Evolutionary conservation across 306 rosid species (phyloP).

Genomic region (Prunus armeniaca): DNA sequence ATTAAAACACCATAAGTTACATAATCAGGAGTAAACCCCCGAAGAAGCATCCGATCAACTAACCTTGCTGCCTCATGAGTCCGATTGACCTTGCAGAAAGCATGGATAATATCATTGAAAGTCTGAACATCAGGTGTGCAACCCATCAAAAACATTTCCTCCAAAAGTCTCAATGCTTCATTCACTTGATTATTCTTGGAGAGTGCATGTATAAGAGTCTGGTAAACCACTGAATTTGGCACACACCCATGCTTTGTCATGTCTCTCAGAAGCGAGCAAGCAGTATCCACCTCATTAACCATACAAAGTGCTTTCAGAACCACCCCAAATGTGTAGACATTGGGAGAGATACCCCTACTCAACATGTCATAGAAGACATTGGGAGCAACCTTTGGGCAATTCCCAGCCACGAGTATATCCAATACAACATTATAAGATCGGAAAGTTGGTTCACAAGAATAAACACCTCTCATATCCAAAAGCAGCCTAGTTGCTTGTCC

Average conservation of each 20-base stretch:
- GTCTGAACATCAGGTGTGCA: conserved; percentile 92
- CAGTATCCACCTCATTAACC: conserved; percentile 78
- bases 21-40: conserved; percentile 63
- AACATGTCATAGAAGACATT: conserved; percentile 91
- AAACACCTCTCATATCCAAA: conserved; percentile 72
- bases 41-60: conserved; percentile 74
- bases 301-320: conserved; percentile 82
- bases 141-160: conserved; percentile 92
- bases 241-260: conserved; percentile 92
- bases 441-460: conserved; percentile 64
- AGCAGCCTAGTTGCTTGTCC: conserved; percentile 88
- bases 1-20: conserved; percentile 73
- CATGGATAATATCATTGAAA: conserved; percentile 74
- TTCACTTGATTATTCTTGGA: conserved; percentile 53
- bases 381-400: conserved; percentile 62
- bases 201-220: conserved; percentile 80
- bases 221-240: conserved; percentile 80
- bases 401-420: conserved; percentile 61
- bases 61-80: conserved; percentile 76
- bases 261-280: conserved; percentile 78
- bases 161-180: conserved; percentile 73
- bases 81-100: conserved; percentile 56
- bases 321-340: conserved; percentile 63
- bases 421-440: conserved; percentile 79
- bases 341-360: conserved; percentile 70